Conservation (phyloP, 495 filamentous ascomycete species). For the Jackrogersella multiformis region DNA sequence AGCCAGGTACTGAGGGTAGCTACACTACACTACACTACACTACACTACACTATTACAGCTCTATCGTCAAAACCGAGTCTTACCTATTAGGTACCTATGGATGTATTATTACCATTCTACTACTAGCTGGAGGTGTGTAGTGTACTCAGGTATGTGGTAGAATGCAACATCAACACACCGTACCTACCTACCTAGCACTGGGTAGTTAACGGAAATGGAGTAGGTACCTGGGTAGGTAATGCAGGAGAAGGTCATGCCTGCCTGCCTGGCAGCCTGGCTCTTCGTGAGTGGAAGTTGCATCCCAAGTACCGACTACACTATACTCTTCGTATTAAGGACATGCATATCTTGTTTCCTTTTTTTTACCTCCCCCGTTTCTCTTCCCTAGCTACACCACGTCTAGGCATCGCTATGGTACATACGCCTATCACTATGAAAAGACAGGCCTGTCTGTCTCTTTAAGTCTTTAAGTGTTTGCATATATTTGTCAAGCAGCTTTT, state of each 20-base stretch:
- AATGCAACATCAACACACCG: too few relatives aligned
- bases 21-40: too few relatives aligned
- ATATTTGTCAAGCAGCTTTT: conserved; percentile 33
- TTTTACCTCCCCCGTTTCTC: conserved; percentile 33
- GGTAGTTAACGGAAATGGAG: too few relatives aligned
- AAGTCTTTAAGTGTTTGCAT: conserved; percentile 40
- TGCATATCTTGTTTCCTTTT: conserved; percentile 36
- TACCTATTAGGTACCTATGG: too few relatives aligned
- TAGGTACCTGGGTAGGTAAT: conserved; percentile 4
- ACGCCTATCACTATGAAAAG: conserved; percentile 36
- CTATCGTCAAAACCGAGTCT: background rate
- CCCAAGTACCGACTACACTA: conserved; percentile 38
- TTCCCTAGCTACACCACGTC: too few relatives aligned
- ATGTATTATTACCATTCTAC: too few relatives aligned
- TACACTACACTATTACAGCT: too few relatives aligned
- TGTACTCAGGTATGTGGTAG: too few relatives aligned
- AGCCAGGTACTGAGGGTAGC: too few relatives aligned
- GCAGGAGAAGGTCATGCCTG: conserved; percentile 17
- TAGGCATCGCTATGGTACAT: conserved; percentile 29
- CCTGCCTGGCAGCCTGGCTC: too few relatives aligned
- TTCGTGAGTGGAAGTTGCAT: conserved; percentile 37
- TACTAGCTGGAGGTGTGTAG: too few relatives aligned
- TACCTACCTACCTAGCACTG: too few relatives aligned
- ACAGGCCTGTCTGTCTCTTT: conserved; percentile 24
- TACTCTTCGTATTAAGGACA: conserved; percentile 43